Conservation (phyloP, 768 basidiomycete genomes). For the Termitomyces sp. region DNA sequence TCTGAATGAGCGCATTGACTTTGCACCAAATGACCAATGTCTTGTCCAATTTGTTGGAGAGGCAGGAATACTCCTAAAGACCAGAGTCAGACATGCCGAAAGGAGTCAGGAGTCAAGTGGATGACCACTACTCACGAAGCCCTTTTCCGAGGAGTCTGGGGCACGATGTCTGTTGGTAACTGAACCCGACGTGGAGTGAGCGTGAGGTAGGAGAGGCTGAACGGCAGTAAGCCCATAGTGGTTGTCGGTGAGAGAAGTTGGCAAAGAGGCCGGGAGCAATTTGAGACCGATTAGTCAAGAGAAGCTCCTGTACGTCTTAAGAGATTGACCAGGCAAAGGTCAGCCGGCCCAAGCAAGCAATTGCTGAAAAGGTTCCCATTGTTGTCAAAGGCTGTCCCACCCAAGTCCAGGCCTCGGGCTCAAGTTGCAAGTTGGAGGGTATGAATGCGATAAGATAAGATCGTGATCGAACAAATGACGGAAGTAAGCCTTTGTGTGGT, state of each 20-base stretch:
- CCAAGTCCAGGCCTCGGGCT: no score
- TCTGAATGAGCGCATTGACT: constrained; percentile 19
- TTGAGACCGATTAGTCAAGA: constrained; percentile 5
- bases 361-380: neutral
- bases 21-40: constrained; percentile 22
- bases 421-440: neutral
- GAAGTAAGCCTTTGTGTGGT: neutral
- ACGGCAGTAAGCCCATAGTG: constrained; percentile 27
- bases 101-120: neutral
- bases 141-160: constrained; percentile 10
- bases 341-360: neutral
- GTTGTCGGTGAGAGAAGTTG: neutral
- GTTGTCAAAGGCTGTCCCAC: neutral
- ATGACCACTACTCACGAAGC: constrained; percentile 9
- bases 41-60: constrained; percentile 5
- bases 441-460: constrained; percentile 6
- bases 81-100: neutral
- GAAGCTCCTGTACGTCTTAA: constrained; percentile 8
- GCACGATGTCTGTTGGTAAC: constrained; percentile 35
- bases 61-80: constrained; percentile 6
- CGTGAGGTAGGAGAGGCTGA: constrained; percentile 51
- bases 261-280: neutral
- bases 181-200: constrained; percentile 50
- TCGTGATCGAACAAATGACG: neutral
- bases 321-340: neutral